Evolutionary conservation across 148 eudicot genomes (phyloP), one percentile per base, ranked within the genome.

Genomic region (Polygonum aviculare): DNA sequence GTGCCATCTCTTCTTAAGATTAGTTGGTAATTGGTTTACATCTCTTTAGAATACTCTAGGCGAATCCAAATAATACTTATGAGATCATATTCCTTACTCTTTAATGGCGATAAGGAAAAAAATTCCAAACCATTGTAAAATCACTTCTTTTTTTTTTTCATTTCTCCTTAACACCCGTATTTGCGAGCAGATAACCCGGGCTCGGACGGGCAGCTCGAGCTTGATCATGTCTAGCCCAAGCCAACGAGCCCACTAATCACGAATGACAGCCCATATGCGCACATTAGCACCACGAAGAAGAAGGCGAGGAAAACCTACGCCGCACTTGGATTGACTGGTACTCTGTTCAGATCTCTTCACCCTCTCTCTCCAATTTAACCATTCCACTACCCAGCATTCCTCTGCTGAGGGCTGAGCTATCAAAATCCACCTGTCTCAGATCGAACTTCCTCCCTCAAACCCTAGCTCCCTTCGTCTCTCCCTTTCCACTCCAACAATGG

Each of bases 401-500:
- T 26, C 31, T 26, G 31, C 31, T 26, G 31, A 26, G 31, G 31
- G 72, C 72, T 31, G 38, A 67, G 72, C 45, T 38, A 4, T 67
- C 44, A 0, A 62, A 11, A 19, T 57, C 63, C 19, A 4, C 7
- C 6, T 21, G 12, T 67, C 41, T 67, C 72, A 38, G 72, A 67
- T 67, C 72, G 69, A 67, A 35, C 45, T 67, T 36, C 72, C 69
- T 10, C 63, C 63, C 69, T 50, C 8, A 12, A 62, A 77, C 76
- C 77, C 82, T 79, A 79, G 60, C 74, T 75, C 41, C 69, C 73
- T 69, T 74, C 31, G 19, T 36, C 36, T 75, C 78, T 57, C 19
- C 22, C 45, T 22, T 62, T 8, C 54, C 8, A 1, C 33, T 48
- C 71, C 63, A 40, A 52, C 81, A 75, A 84, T 86, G 90, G 90